Evolutionary conservation across 2,329 filamentous ascomycete genomes (phyloP).

Genomic region (Calonectria montana): DNA sequence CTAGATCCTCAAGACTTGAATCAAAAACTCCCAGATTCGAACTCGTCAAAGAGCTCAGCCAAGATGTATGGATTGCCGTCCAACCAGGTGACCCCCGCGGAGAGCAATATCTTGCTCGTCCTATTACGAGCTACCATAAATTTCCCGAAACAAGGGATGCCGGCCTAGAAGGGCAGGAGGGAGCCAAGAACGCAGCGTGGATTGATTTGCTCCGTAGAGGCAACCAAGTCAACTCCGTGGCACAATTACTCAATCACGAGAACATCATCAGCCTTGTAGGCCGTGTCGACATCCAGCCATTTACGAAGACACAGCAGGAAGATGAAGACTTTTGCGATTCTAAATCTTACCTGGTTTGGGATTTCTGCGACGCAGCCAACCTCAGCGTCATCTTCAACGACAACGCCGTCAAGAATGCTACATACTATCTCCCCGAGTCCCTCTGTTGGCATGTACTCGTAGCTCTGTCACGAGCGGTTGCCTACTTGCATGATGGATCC

Average conservation of each 20-base stretch:
- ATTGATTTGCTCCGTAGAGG: constrained; percentile 39
- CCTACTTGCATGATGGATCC: constrained; percentile 64
- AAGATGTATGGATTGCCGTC: constrained; percentile 48
- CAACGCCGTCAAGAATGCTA: constrained; percentile 28
- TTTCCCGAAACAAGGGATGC: neutral
- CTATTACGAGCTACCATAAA: neutral
- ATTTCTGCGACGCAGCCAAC: constrained; percentile 64
- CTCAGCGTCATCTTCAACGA: constrained; percentile 55
- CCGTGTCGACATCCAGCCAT: constrained; percentile 43
- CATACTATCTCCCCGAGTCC: constrained; percentile 59
- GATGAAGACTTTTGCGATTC: constrained; percentile 31
- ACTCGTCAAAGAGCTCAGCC: constrained; percentile 44
- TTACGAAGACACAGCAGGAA: constrained; percentile 24
- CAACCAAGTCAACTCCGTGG: constrained; percentile 45
- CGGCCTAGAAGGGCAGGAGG: neutral
- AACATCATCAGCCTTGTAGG: constrained; percentile 60
- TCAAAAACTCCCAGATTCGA: constrained; percentile 34
- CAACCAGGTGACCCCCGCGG: constrained; percentile 42
- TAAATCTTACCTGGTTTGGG: constrained; percentile 57
- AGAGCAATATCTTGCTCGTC: constrained; percentile 49
- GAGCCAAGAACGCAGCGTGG: neutral
- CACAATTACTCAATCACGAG: constrained; percentile 59
- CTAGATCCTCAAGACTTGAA: neutral
- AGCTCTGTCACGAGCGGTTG: constrained; percentile 59
- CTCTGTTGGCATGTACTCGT: constrained; percentile 67